Evolutionary conservation across 495 filamentous ascomycete genomes (phyloP).

Genomic region (Annulohypoxylon bovei): DNA sequence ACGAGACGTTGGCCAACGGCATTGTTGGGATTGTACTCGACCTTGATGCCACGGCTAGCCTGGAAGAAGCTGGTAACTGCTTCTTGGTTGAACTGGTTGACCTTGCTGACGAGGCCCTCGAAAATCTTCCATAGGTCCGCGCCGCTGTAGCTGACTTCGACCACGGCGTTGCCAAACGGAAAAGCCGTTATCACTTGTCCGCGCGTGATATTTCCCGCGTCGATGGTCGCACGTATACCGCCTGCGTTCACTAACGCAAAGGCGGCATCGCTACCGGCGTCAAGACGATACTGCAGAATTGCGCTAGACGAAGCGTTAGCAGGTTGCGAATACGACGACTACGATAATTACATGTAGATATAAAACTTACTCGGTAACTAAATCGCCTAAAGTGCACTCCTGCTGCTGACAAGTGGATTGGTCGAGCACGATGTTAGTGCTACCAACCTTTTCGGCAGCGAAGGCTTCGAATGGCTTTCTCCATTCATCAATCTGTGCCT

Average conservation of each 20-base stretch:
- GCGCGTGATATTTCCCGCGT: slow-evolving; percentile 60
- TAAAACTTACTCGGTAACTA: slow-evolving; percentile 55
- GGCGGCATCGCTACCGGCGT: slow-evolving; percentile 44
- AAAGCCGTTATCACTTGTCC: slow-evolving; percentile 66
- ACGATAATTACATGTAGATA: neutral
- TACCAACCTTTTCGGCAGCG: slow-evolving; percentile 58
- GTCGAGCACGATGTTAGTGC: slow-evolving; percentile 57
- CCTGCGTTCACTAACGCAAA: slow-evolving; percentile 67
- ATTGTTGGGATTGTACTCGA: slow-evolving; percentile 57
- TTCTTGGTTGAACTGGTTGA: slow-evolving; percentile 59
- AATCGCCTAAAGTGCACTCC: slow-evolving; percentile 64
- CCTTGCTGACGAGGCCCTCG: slow-evolving; percentile 57
- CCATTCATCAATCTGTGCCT: slow-evolving; percentile 63
- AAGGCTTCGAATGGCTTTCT: slow-evolving; percentile 62
- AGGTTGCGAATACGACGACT: neutral
- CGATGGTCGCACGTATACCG: slow-evolving; percentile 66
- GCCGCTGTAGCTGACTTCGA: slow-evolving; percentile 57
- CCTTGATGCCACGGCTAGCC: slow-evolving; percentile 57
- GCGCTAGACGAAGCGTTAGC: slow-evolving; percentile 48
- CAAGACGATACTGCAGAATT: slow-evolving; percentile 62
- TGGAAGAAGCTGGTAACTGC: slow-evolving; percentile 63
- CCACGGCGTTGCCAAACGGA: slow-evolving; percentile 66
- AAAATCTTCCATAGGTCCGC: slow-evolving; percentile 60
- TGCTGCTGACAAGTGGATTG: slow-evolving; percentile 59
- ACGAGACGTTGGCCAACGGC: slow-evolving; percentile 51